Percentiles rank a stretch among this genome's conserved stretches.
Evolutionary conservation across 352 stramenopile species (phyloP).

Genomic region (Globisporangium lucens): DNA sequence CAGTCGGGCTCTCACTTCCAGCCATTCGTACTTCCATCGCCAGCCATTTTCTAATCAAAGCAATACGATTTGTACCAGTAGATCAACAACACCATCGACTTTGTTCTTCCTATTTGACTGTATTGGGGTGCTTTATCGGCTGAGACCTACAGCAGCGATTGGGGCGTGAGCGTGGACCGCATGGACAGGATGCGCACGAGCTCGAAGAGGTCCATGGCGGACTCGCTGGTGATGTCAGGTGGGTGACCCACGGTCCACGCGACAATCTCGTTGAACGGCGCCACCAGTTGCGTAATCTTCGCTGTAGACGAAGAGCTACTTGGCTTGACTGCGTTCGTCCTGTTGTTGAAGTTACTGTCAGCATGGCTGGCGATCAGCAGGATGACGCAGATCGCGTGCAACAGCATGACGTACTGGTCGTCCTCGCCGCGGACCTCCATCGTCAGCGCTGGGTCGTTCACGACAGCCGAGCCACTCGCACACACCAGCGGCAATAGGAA

Average conservation of each 20-base stretch:
- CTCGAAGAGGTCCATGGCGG: slow-evolving; percentile 64
- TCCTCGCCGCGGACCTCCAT: slow-evolving; percentile 62
- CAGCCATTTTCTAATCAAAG: slow-evolving; percentile 13
- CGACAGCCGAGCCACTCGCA: slow-evolving; percentile 51
- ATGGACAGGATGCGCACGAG: slow-evolving; percentile 63
- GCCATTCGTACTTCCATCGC: background rate
- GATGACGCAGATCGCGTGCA: slow-evolving; percentile 69
- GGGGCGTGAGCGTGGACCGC: slow-evolving; percentile 37
- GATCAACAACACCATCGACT: background rate
- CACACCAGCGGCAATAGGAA: slow-evolving; percentile 78
- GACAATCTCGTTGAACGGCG: slow-evolving; percentile 52
- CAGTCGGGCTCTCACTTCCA: background rate
- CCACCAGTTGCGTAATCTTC: slow-evolving; percentile 39
- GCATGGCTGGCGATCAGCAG: slow-evolving; percentile 66
- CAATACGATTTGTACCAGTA: slow-evolving; percentile 29
- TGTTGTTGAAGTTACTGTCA: slow-evolving; percentile 20
- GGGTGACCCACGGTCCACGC: slow-evolving; percentile 58
- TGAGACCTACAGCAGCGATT: slow-evolving; percentile 18
- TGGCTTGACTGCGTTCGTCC: slow-evolving; percentile 11
- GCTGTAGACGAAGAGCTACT: background rate
- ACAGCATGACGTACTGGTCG: slow-evolving; percentile 74
- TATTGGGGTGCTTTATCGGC: slow-evolving; percentile 3
- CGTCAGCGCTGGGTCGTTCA: slow-evolving; percentile 39
- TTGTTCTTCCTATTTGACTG: background rate
- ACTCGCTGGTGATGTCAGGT: slow-evolving; percentile 47